Conservation (phyloP, 805 yeast species). For the Starmerella apis region DNA sequence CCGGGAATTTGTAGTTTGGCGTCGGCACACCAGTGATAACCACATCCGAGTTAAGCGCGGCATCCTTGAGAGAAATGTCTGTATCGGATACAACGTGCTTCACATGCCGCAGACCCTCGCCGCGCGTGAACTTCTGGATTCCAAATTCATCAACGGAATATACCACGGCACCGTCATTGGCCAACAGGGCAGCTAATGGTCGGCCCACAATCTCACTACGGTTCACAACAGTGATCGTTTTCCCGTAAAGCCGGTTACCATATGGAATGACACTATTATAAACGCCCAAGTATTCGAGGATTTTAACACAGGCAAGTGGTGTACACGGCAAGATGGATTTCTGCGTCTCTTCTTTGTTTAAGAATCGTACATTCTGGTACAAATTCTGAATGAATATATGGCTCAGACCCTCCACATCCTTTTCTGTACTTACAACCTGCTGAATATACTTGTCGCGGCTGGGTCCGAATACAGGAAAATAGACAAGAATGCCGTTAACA, state of each 20-base stretch:
- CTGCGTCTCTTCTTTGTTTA: constrained; percentile 54
- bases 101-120: constrained; percentile 71
- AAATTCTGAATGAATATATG: constrained; percentile 85
- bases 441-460: constrained; percentile 92
- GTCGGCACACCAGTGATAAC: constrained; percentile 94
- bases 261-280: constrained; percentile 73
- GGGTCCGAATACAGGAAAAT: constrained; percentile 94
- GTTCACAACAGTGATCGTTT: constrained; percentile 80
- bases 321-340: constrained; percentile 94
- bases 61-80: constrained; percentile 44
- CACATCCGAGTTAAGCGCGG: constrained; percentile 72
- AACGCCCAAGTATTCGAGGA: constrained; percentile 77
- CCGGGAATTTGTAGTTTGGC: constrained; percentile 72
- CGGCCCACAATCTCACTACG: constrained; percentile 96
- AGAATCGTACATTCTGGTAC: constrained; percentile 81
- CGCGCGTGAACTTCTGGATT: constrained; percentile 85
- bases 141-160: constrained; percentile 83
- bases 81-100: constrained; percentile 72
- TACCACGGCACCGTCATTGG: constrained; percentile 95
- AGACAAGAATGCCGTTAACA: constrained; percentile 90
- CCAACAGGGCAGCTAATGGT: constrained; percentile 88
- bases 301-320: constrained; percentile 88
- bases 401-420: constrained; percentile 93
- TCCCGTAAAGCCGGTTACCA: constrained; percentile 89
- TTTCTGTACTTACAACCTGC: constrained; percentile 80